phyloP scores from a whole-genome alignment of 495 filamentous ascomycete genomes.

The Aspergillus sparsus region DNA sequence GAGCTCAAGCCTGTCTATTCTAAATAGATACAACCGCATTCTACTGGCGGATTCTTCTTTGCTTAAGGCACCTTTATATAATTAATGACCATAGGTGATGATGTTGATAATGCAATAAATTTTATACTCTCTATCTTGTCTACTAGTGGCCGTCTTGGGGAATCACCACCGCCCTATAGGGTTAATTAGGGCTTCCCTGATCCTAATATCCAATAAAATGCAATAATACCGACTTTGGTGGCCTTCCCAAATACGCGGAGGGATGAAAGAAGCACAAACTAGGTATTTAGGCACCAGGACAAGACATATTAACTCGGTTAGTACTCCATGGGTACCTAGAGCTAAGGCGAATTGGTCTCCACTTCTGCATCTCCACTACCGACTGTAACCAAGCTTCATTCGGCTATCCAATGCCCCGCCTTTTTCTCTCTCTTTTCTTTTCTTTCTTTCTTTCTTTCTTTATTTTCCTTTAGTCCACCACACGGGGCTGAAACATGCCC shows the following conservation, averaged over 20 bases:
- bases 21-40: background rate
- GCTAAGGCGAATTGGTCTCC: background rate
- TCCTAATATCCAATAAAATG: too few relatives aligned
- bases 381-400: background rate
- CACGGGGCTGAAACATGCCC: too few relatives aligned
- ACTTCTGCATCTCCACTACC: background rate
- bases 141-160: too few relatives aligned
- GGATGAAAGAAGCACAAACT: too few relatives aligned
- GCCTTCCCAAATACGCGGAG: too few relatives aligned
- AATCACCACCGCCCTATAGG: too few relatives aligned
- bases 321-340: too few relatives aligned
- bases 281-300: too few relatives aligned
- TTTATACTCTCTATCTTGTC: background rate
- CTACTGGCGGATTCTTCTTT: background rate
- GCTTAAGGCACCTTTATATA: background rate
- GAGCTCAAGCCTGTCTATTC: conserved; percentile 5
- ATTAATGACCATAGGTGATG: background rate
- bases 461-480: too few relatives aligned
- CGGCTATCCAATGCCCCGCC: background rate
- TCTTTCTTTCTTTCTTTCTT: background rate
- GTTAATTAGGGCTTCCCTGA: too few relatives aligned
- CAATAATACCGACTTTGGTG: too few relatives aligned
- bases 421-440: background rate
- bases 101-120: background rate
- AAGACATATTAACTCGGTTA: too few relatives aligned